A percentile compares a stretch with the other conserved stretches of the same genome.
Conservation (phyloP, 495 filamentous ascomycete species). For the Xylaria bambusicola region DNA sequence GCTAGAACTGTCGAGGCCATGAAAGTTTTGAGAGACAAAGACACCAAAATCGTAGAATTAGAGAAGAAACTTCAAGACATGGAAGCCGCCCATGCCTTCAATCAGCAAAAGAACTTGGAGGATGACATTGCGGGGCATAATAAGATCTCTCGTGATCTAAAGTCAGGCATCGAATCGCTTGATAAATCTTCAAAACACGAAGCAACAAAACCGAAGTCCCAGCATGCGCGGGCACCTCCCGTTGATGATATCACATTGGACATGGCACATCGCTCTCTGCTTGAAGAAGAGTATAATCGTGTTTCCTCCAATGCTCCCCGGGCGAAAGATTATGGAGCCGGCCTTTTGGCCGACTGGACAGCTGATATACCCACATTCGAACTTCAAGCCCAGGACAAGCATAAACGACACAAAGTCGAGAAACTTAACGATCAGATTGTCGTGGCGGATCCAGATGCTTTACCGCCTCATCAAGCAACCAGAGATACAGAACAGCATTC, state of each 20-base stretch:
- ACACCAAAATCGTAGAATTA: slow-evolving; percentile 63
- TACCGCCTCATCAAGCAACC: slow-evolving; percentile 4
- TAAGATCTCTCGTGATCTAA: slow-evolving; percentile 26
- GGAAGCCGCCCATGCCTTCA: slow-evolving; percentile 27
- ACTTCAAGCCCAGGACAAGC: slow-evolving; percentile 15
- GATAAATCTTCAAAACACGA: slow-evolving; percentile 28
- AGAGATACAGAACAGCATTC: slow-evolving; percentile 1
- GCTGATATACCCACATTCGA: slow-evolving; percentile 22
- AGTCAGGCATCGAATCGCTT: slow-evolving; percentile 28
- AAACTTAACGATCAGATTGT: slow-evolving; percentile 24
- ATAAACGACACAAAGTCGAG: slow-evolving; percentile 24
- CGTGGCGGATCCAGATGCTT: slow-evolving; percentile 13
- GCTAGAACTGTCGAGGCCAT: slow-evolving; percentile 53
- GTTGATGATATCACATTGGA: slow-evolving; percentile 29
- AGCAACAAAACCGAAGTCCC: slow-evolving; percentile 9
- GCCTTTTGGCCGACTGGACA: slow-evolving; percentile 24
- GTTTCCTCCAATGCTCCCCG: neutral
- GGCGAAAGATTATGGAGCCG: neutral
- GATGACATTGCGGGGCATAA: slow-evolving; percentile 13
- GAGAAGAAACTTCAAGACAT: slow-evolving; percentile 57
- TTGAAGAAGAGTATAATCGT: slow-evolving; percentile 16
- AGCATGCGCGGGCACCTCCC: slow-evolving; percentile 22
- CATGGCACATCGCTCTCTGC: slow-evolving; percentile 23
- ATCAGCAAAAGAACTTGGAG: slow-evolving; percentile 21
- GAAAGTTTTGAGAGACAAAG: slow-evolving; percentile 63